Conservation (phyloP, 2,329 filamentous ascomycete species). For the Clonostachys rosea region DNA sequence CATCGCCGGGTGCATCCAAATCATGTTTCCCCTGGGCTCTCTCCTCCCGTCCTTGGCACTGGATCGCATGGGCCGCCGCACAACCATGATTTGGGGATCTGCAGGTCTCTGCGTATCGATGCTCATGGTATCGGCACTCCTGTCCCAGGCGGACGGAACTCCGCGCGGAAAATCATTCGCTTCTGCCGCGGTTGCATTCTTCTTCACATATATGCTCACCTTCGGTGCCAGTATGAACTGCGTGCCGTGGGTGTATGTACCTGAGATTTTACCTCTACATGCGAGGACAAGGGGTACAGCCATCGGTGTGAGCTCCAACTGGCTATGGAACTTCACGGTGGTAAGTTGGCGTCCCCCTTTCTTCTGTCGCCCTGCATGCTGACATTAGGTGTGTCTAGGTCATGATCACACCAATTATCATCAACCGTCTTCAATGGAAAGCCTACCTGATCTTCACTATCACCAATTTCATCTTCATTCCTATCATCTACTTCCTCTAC, state of each 20-base stretch:
- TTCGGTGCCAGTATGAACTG: slow-evolving; percentile 23
- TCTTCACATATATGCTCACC: slow-evolving; percentile 25
- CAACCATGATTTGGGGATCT: slow-evolving; percentile 6
- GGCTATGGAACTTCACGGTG: slow-evolving; percentile 27
- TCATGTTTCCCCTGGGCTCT: slow-evolving; percentile 32
- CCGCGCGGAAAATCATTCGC: slow-evolving; percentile 21
- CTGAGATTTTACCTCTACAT: slow-evolving; percentile 10
- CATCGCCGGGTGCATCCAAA: slow-evolving; percentile 47
- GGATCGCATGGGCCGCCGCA: slow-evolving; percentile 35
- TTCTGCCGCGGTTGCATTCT: slow-evolving; percentile 32
- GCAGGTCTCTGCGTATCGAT: slow-evolving; percentile 32
- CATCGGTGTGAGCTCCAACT: slow-evolving; percentile 23
- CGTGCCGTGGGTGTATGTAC: slow-evolving; percentile 15
- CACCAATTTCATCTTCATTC: slow-evolving; percentile 32
- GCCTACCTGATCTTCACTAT: slow-evolving; percentile 15
- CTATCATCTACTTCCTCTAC: slow-evolving; percentile 46
- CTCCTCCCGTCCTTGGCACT: slow-evolving; percentile 41
- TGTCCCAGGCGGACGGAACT: neutral
- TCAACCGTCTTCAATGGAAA: slow-evolving; percentile 15
- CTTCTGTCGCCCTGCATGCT: too few relatives aligned
- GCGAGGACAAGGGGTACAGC: slow-evolving; percentile 20
- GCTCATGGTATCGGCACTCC: slow-evolving; percentile 21
- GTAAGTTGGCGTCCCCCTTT: neutral
- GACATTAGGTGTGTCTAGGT: neutral
- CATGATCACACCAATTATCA: slow-evolving; percentile 38